Evolutionary conservation across 2,329 filamentous ascomycete species (phyloP).

Genomic region (Aspergillus felis): DNA sequence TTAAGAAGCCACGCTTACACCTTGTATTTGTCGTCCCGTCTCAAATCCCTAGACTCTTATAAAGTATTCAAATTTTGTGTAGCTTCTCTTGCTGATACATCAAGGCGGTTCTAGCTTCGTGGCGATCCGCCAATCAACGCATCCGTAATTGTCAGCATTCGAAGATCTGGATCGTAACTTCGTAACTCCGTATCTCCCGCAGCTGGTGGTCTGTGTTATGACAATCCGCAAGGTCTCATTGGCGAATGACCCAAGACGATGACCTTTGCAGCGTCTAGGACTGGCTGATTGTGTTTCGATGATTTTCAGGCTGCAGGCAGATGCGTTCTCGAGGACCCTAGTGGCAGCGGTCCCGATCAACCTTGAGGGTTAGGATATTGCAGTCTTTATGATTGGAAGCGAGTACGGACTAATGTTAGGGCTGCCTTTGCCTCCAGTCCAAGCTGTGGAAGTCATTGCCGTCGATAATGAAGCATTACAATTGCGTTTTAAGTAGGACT

Average conservation of each 20-base stretch:
- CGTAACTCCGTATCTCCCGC: background rate
- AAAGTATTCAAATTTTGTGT: background rate
- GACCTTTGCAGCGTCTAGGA: background rate
- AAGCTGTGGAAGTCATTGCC: background rate
- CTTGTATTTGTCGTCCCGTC: background rate
- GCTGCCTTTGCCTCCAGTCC: background rate
- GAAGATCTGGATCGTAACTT: background rate
- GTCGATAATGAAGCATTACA: background rate
- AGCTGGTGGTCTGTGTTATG: background rate
- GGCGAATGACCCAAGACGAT: background rate
- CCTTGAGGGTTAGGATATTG: background rate
- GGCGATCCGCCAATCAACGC: constrained; percentile 6
- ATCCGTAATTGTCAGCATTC: constrained; percentile 6
- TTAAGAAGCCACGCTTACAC: background rate
- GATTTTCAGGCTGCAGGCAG: background rate
- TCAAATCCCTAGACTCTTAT: background rate
- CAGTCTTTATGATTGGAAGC: background rate
- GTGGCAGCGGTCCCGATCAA: background rate
- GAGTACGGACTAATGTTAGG: background rate
- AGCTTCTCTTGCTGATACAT: background rate
- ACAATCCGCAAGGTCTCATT: background rate
- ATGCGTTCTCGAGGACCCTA: background rate
- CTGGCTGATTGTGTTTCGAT: background rate
- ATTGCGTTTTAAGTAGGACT: background rate
- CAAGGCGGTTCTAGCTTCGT: background rate